Evolutionary conservation across 129 eudicot species (phyloP).

Genomic region (Centella asiatica): DNA sequence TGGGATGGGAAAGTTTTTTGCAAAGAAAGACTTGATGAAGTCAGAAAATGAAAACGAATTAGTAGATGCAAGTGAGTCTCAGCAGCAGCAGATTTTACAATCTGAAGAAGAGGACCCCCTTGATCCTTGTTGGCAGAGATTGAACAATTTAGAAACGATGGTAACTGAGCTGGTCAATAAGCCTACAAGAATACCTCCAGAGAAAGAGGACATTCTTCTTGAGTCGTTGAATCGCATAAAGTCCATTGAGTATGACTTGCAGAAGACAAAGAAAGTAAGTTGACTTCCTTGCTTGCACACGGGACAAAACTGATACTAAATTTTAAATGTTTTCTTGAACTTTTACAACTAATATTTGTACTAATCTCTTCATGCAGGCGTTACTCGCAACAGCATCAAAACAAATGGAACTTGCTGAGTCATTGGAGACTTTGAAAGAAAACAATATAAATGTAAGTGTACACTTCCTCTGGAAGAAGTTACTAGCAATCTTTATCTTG

Average conservation of each 20-base stretch:
- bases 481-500: not conserved
- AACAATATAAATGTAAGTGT: constrained; percentile 47
- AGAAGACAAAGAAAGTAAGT: constrained; percentile 75
- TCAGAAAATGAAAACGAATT: constrained; percentile 19
- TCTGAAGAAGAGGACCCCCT: constrained; percentile 31
- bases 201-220: constrained; percentile 67
- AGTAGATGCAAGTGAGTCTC: constrained; percentile 21
- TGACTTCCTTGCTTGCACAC: not conserved
- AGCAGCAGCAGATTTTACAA: not conserved
- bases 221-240: constrained; percentile 79
- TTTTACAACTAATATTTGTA: not conserved
- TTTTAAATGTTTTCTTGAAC: not conserved
- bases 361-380: constrained; percentile 33
- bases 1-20: constrained; percentile 32
- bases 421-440: constrained; percentile 70
- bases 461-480: not conserved
- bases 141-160: constrained; percentile 57
- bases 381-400: constrained; percentile 85
- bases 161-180: constrained; percentile 69
- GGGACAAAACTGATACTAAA: not conserved
- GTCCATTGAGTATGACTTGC: constrained; percentile 88
- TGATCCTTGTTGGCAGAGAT: constrained; percentile 63
- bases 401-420: constrained; percentile 88
- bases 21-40: constrained; percentile 20
- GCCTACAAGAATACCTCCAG: constrained; percentile 78